Evolutionary conservation across 805 yeast genomes (phyloP).

Genomic region (Candida khao-thaluensis): DNA sequence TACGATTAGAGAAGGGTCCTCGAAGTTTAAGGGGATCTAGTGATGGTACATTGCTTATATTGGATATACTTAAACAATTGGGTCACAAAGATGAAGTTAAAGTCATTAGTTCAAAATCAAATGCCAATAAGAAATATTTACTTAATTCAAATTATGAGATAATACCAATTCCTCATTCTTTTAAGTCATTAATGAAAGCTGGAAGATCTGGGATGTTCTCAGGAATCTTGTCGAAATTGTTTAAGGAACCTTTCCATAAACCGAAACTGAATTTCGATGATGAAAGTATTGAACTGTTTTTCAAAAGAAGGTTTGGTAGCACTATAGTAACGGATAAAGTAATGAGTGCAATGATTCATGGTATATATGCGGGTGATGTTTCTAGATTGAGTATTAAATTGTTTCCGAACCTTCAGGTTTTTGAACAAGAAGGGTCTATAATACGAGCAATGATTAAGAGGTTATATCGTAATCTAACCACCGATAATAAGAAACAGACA

Average conservation of each 20-base stretch:
- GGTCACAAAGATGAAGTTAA: conserved; percentile 50
- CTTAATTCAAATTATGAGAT: conserved; percentile 47
- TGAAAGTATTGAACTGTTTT: conserved; percentile 68
- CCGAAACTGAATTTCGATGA: conserved; percentile 38
- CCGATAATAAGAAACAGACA: conserved; percentile 4
- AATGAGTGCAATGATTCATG: conserved; percentile 80
- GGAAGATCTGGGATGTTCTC: conserved; percentile 41
- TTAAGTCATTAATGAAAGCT: conserved; percentile 26
- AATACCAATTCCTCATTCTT: conserved; percentile 52
- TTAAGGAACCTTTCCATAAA: conserved; percentile 52
- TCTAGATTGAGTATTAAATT: conserved; percentile 62
- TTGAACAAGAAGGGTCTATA: conserved; percentile 59
- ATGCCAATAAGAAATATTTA: conserved; percentile 72
- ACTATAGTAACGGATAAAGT: conserved; percentile 52
- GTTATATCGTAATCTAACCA: conserved; percentile 18
- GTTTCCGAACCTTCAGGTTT: conserved; percentile 51
- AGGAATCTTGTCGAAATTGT: conserved; percentile 43
- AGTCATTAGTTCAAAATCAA: conserved; percentile 56
- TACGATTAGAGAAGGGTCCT: conserved; percentile 80
- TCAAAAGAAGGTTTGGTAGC: conserved; percentile 66
- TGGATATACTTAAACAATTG: conserved; percentile 56
- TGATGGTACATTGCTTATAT: conserved; percentile 68
- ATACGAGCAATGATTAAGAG: conserved; percentile 44
- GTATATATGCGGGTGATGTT: conserved; percentile 81
- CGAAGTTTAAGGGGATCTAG: conserved; percentile 83